Percentiles rank a stretch among this genome's conserved stretches.
phyloP scores from a whole-genome alignment of 768 basidiomycete species.

The Rubroboletus satanas region DNA sequence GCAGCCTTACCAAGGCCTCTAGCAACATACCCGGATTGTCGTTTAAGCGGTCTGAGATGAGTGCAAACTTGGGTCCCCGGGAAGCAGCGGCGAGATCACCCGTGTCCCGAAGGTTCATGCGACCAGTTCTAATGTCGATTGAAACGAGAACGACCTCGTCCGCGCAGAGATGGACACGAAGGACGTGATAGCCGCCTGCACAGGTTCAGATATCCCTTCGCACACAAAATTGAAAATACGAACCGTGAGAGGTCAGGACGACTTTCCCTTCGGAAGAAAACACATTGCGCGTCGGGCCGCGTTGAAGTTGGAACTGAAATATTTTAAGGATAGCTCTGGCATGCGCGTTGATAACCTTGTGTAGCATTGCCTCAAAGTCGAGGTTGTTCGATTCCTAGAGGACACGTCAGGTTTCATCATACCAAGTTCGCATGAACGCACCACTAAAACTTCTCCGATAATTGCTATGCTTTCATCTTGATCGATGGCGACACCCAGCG shows the following conservation, averaged over 20 bases:
- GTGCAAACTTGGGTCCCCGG: slow-evolving; percentile 61
- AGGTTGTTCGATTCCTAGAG: slow-evolving; percentile 60
- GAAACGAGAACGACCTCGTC: slow-evolving; percentile 74
- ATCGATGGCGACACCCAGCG: slow-evolving; percentile 58
- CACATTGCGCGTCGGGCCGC: slow-evolving; percentile 46
- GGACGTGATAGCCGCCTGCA: slow-evolving; percentile 51
- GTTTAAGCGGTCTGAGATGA: slow-evolving; percentile 60
- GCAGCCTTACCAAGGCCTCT: slow-evolving; percentile 53
- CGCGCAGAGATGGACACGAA: slow-evolving; percentile 69
- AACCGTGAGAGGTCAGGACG: slow-evolving; percentile 53
- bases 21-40: slow-evolving; percentile 60
- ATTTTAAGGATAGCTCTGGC: slow-evolving; percentile 55
- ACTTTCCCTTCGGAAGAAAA: slow-evolving; percentile 65
- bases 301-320: slow-evolving; percentile 54
- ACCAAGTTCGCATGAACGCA: slow-evolving; percentile 35
- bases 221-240: slow-evolving; percentile 4
- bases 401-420: background rate
- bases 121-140: slow-evolving; percentile 77
- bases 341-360: slow-evolving; percentile 61
- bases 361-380: slow-evolving; percentile 70
- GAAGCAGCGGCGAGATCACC: slow-evolving; percentile 76
- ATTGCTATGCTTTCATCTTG: slow-evolving; percentile 43
- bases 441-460: slow-evolving; percentile 48
- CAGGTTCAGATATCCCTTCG: slow-evolving; percentile 1
- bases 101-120: slow-evolving; percentile 72